phyloP scores from a whole-genome alignment of 768 basidiomycete genomes.

The Tephrocybe sp. region DNA sequence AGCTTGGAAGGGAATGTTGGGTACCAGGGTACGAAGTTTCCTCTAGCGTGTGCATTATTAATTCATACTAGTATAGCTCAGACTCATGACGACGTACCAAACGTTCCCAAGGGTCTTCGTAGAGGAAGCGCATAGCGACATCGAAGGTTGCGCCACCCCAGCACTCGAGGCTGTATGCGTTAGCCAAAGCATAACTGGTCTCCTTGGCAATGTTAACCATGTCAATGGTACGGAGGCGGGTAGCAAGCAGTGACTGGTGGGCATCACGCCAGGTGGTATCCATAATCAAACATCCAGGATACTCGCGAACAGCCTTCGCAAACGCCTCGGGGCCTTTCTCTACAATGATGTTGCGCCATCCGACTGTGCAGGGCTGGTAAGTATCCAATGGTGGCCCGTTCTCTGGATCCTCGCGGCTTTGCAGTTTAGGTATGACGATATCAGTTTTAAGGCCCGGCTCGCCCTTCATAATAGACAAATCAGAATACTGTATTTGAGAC shows the following conservation, averaged over 20 bases:
- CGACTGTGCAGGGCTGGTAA: conserved; percentile 77
- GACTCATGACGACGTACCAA: conserved; percentile 51
- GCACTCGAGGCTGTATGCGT: conserved; percentile 96
- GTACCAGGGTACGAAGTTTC: conserved; percentile 90
- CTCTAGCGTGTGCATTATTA: conserved; percentile 53
- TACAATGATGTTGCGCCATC: conserved; percentile 99
- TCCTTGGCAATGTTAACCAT: conserved; percentile 99
- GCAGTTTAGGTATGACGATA: conserved; percentile 77
- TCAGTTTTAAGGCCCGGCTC: conserved; percentile 94
- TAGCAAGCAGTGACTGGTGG: conserved; percentile 96
- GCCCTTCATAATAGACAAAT: conserved; percentile 46
- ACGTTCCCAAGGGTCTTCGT: conserved; percentile 99
- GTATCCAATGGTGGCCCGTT: conserved; percentile 76
- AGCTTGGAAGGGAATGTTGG: conserved; percentile 98
- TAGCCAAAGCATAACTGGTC: conserved; percentile 91
- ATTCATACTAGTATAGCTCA: background rate
- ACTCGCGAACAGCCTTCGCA: conserved; percentile 95
- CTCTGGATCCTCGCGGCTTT: conserved; percentile 71
- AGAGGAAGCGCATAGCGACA: conserved; percentile 98
- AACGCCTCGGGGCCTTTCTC: conserved; percentile 98
- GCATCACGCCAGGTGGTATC: conserved; percentile 99
- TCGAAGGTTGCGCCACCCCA: conserved; percentile 99
- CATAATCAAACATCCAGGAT: conserved; percentile 95
- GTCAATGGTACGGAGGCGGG: conserved; percentile 92
- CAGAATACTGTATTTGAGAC: background rate